Percentiles rank a stretch among this genome's conserved stretches.
Evolutionary conservation across 768 basidiomycete species (phyloP).

Genomic region (Russula sp.): DNA sequence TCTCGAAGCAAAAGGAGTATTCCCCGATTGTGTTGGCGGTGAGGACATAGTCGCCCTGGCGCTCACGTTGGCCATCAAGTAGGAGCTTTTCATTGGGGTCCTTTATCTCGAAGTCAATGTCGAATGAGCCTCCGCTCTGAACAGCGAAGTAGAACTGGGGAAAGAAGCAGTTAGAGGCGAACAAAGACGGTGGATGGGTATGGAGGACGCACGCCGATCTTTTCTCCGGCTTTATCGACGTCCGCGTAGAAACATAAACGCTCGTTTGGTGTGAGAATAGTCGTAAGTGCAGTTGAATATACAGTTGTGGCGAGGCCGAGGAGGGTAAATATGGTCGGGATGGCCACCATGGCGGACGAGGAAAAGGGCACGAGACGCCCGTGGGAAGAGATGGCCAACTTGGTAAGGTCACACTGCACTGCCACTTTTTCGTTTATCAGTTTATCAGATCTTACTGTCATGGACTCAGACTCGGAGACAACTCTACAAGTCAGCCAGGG

Average conservation of each 20-base stretch:
- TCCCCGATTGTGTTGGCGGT: conserved; percentile 90
- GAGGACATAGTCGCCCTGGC: conserved; percentile 95
- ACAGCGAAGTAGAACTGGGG: conserved; percentile 96
- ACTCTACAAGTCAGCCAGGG: conserved; percentile 6
- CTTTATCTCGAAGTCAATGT: conserved; percentile 90
- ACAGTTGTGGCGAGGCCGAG: conserved; percentile 30
- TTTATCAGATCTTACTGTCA: background rate
- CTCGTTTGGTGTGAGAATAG: conserved; percentile 72
- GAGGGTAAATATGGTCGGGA: conserved; percentile 25
- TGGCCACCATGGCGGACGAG: conserved; percentile 24
- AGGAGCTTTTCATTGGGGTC: conserved; percentile 87
- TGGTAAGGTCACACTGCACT: background rate
- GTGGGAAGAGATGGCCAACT: conserved; percentile 15
- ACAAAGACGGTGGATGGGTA: background rate
- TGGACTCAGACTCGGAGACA: conserved; percentile 14
- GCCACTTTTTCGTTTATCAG: background rate
- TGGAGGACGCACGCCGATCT: conserved; percentile 66
- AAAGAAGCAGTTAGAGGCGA: conserved; percentile 16
- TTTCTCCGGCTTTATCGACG: conserved; percentile 93
- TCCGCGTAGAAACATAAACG: conserved; percentile 92
- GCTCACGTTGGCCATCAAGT: conserved; percentile 83
- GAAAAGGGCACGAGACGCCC: conserved; percentile 7
- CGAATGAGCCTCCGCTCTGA: conserved; percentile 96
- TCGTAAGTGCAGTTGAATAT: conserved; percentile 70
- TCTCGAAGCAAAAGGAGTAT: conserved; percentile 96